Conservation (phyloP, 2,329 filamentous ascomycete genomes). For the Basipetospora sp. region DNA sequence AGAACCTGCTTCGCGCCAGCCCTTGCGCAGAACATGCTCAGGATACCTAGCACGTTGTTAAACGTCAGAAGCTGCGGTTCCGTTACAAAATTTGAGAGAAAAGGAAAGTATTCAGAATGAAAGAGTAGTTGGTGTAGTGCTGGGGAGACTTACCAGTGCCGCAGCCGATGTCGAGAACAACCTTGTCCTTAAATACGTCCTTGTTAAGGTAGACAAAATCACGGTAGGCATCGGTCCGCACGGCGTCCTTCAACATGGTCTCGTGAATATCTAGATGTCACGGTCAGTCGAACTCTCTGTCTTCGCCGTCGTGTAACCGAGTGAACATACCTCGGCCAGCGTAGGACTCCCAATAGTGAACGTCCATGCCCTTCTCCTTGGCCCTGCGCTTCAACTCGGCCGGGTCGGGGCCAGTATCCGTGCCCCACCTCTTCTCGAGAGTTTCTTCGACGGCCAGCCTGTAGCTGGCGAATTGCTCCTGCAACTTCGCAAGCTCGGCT, state of each 20-base stretch:
- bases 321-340: conserved; percentile 42
- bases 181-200: conserved; percentile 69
- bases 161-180: conserved; percentile 82
- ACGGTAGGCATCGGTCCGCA: conserved; percentile 81
- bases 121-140: too few species aligned
- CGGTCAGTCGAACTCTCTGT: neutral
- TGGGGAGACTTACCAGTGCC: conserved; percentile 39
- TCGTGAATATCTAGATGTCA: conserved; percentile 68
- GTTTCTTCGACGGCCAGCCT: conserved; percentile 50
- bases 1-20: conserved; percentile 77
- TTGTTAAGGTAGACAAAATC: conserved; percentile 93
- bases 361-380: conserved; percentile 19
- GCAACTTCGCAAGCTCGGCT: conserved; percentile 43
- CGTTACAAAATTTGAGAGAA: neutral
- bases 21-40: conserved; percentile 88
- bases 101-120: neutral
- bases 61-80: too few species aligned
- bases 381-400: conserved; percentile 11
- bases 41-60: conserved; percentile 55
- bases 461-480: conserved; percentile 50
- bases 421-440: conserved; percentile 49
- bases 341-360: conserved; percentile 48
- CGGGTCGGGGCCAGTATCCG: conserved; percentile 29
- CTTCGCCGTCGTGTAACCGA: too few species aligned
- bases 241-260: conserved; percentile 81